A percentile compares a stretch with the other conserved stretches of the same genome.
Evolutionary conservation across 2,329 filamentous ascomycete species (phyloP).

Genomic region (Hymenoscyphus infarciens): DNA sequence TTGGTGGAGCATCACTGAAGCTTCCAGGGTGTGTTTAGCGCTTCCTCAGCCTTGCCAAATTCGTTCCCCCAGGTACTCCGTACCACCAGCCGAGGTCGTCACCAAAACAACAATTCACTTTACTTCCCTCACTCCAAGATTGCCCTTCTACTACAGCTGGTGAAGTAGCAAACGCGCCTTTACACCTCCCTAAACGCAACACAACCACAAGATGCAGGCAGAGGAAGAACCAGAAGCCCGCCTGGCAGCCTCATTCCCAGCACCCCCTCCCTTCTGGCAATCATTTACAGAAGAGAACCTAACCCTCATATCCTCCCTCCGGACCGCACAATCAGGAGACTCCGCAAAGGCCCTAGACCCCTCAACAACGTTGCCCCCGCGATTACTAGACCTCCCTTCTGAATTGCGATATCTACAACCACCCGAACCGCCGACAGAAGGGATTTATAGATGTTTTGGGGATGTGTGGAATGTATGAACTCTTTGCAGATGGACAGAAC

Average conservation of each 20-base stretch:
- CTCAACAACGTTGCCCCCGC: slow-evolving; percentile 30
- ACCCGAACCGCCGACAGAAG: slow-evolving; percentile 66
- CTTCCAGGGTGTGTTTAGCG: not conserved
- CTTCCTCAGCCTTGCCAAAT: slow-evolving; percentile 5
- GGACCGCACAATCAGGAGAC: slow-evolving; percentile 29
- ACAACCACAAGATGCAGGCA: slow-evolving; percentile 47
- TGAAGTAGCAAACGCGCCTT: no score
- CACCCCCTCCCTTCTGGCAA: slow-evolving; percentile 86
- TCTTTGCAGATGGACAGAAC: not conserved
- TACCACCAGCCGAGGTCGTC: not conserved
- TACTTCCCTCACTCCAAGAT: not conserved
- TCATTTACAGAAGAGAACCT: slow-evolving; percentile 78
- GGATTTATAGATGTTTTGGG: slow-evolving; percentile 74
- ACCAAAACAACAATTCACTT: not conserved
- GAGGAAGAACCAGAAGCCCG: slow-evolving; percentile 47
- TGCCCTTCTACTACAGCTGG: not conserved
- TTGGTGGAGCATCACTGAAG: not conserved
- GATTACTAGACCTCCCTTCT: slow-evolving; percentile 36
- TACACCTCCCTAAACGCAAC: not conserved
- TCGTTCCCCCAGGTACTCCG: not conserved
- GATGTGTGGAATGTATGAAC: slow-evolving; percentile 54
- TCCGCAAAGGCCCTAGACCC: slow-evolving; percentile 12
- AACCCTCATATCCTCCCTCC: slow-evolving; percentile 51
- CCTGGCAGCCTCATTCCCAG: slow-evolving; percentile 69
- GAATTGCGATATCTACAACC: slow-evolving; percentile 78